Evolutionary conservation across 2,329 filamentous ascomycete genomes (phyloP), one percentile per base, ranked within the genome.

Genomic region (Alternaria alternata): DNA sequence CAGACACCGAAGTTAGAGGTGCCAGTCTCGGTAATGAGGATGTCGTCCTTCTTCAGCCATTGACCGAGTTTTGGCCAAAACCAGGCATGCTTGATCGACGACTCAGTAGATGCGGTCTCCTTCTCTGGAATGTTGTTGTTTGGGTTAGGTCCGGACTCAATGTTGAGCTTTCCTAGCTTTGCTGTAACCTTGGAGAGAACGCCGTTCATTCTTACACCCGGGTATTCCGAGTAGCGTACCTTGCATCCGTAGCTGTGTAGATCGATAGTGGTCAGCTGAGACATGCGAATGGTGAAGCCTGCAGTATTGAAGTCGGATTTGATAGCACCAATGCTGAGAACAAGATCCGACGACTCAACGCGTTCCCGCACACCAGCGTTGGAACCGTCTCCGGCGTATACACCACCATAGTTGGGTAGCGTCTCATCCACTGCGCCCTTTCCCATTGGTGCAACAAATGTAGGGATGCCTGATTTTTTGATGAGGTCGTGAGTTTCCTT

Each of bases 361-460:
- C 85, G 83, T 43, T 88, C 81, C 64, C 85, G 84, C 24, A 91
- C 89, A 38, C 85, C 84, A 1, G 87, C 84, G 53, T 89, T 86
- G 32, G 89, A 93, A 36, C 90, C 92, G 59, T 86, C 85, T n/a
- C 93, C 93, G 8, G 91, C 90, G 76, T 96, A 96, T 5, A 96
- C 91, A 64, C 93, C 93, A 22, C 91, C 91, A 68, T 90, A 96
- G 71, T 87, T 91, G n/a, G 85, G 82, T 47, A 91, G 85, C 2
- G 86, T 86, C 78, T 97, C 93, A 70, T 95, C 86, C 47, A 97
- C 86, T 20, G 91, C 91, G 18, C 92, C 87, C 81, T 96, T 96
- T 47, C 93, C 93, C 91, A 96, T 96, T 3, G 93, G 92, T 0
- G 92, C 91, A n/a, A 94, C 91, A 69, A 95, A 96, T 0, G 91